A percentile compares a stretch with the other conserved stretches of the same genome.
Conservation (phyloP, 2,329 filamentous ascomycete genomes). For the Paecilomyces variotii region DNA sequence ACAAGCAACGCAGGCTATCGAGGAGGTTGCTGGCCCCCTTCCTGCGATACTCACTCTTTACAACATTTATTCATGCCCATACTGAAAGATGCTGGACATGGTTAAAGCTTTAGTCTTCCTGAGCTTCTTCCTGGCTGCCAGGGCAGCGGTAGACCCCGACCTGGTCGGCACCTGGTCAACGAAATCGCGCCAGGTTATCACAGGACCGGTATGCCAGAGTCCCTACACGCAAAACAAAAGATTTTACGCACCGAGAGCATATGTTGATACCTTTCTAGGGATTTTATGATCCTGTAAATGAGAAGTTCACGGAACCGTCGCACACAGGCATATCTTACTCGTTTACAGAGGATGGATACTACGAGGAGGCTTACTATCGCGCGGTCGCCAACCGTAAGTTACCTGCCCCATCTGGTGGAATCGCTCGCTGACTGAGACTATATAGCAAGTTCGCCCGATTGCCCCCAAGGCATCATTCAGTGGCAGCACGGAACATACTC, state of each 20-base stretch:
- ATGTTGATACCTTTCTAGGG: conserved; percentile 37
- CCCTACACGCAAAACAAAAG: not conserved
- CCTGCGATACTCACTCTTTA: not conserved
- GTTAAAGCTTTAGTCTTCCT: conserved; percentile 23
- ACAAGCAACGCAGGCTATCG: not conserved
- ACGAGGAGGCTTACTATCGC: conserved; percentile 62
- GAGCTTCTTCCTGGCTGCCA: conserved; percentile 30
- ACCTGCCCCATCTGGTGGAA: not conserved
- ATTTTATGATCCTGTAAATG: conserved; percentile 61
- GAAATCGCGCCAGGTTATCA: conserved; percentile 61
- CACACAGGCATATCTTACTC: conserved; percentile 66
- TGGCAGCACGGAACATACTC: conserved; percentile 63
- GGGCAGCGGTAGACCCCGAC: conserved; percentile 38
- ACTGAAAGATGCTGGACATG: conserved; percentile 13
- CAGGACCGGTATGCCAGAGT: conserved; percentile 53
- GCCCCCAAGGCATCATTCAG: conserved; percentile 59
- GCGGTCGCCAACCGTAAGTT: conserved; percentile 60
- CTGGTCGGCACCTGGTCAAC: conserved; percentile 66
- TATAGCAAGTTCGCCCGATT: conserved; percentile 51
- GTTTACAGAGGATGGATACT: conserved; percentile 60
- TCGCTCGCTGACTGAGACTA: conserved; percentile 8
- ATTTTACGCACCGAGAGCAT: not conserved
- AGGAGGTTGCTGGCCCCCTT: not conserved
- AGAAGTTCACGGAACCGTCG: conserved; percentile 57
- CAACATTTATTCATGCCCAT: conserved; percentile 2